Base-by-base conservation (phyloP, 768 basidiomycete genomes). In the Omphalotus guepiniiformis region DNA sequence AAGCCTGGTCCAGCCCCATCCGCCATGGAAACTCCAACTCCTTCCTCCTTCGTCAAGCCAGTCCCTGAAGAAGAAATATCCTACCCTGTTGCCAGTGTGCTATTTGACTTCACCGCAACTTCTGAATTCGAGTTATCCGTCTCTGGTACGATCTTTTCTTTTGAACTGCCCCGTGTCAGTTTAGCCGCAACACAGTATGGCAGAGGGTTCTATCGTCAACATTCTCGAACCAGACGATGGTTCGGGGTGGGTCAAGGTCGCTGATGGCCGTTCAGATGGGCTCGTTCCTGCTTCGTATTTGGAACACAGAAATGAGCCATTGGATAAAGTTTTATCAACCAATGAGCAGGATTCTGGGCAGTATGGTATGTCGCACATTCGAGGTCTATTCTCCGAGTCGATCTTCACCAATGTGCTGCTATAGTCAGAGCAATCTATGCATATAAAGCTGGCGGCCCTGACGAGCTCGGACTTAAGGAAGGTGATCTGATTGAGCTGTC, bases 211-310 rank as follows among this genome's bases (percentile, higher is more conserved):
- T 30, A 62, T 59, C 3, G 83, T 94, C 13, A 72, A 73, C 48
- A 71, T 93, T 30, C 59, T 88, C 16, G 89, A 93, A 59, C 78
- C 82, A 51, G 88, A 93, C 51, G 90, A 91, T 55, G 88, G 88
- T 9, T 88, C 87, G 13, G 89, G 89, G 2, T 92, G 89, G 90
- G 78, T 86, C 9, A 92, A 92, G 60, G 85, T 91, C 7, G 61
- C 65, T 19, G 75, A 85, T 57, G 57, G 65, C 30, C 62, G 63
- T n/a, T 79, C 81, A 50, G 72, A 73, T 47, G 89, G 89, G 7
- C 77, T 92, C 32, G 82, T 91, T 9, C 90, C 90, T n/a, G 86
- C 86, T n/a, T 81, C 87, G 19, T 92, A 92, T 70, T 62, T 66
- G 19, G 62, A 62, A 39, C 65, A 67, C 40, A n/a, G n/a, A n/a